phyloP scores from a whole-genome alignment of 192 early-diverging fungal species.

The Bifiguratus adelaidae region DNA sequence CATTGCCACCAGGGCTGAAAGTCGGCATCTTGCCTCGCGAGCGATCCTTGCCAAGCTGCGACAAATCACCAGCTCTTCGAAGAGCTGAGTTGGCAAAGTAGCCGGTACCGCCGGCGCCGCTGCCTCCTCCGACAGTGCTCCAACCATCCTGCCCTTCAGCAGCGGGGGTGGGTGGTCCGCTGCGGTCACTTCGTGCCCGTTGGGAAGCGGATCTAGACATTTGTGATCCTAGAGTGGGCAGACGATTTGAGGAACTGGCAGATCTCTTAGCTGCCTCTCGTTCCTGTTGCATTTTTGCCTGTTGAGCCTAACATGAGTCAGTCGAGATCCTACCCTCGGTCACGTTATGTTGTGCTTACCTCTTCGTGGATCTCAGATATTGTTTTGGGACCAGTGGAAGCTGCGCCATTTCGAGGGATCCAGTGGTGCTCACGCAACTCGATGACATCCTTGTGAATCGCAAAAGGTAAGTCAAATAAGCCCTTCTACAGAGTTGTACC shows the following conservation, averaged over 20 bases:
- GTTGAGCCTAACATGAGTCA: slow-evolving; percentile 6
- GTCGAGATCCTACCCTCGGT: neutral
- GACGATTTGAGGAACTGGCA: slow-evolving; percentile 44
- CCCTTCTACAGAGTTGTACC: slow-evolving; percentile 2
- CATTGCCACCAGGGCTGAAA: slow-evolving; percentile 5
- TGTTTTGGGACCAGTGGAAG: slow-evolving; percentile 69
- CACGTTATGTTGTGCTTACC: slow-evolving; percentile 18
- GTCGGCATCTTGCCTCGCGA: slow-evolving; percentile 10
- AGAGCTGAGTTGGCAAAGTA: slow-evolving; percentile 60
- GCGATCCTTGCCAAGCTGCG: slow-evolving; percentile 40
- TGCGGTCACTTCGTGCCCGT: slow-evolving; percentile 18
- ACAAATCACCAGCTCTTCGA: slow-evolving; percentile 37
- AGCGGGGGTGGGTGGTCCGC: slow-evolving; percentile 24
- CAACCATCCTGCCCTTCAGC: slow-evolving; percentile 54
- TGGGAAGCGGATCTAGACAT: slow-evolving; percentile 47
- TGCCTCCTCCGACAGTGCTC: slow-evolving; percentile 44
- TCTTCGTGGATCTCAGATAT: slow-evolving; percentile 89
- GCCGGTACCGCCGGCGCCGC: slow-evolving; percentile 42
- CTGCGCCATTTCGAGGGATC: slow-evolving; percentile 48
- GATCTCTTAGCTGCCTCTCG: slow-evolving; percentile 58
- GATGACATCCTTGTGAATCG: slow-evolving; percentile 33
- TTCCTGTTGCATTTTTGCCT: slow-evolving; percentile 60
- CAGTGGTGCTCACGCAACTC: slow-evolving; percentile 61
- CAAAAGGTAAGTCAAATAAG: neutral
- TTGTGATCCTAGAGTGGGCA: slow-evolving; percentile 51